These are phyloP conservation scores for Aureobasidium sp. DNA, from an alignment of 2,329 filamentous ascomycete species.

Conservation along the genomic window DNA sequence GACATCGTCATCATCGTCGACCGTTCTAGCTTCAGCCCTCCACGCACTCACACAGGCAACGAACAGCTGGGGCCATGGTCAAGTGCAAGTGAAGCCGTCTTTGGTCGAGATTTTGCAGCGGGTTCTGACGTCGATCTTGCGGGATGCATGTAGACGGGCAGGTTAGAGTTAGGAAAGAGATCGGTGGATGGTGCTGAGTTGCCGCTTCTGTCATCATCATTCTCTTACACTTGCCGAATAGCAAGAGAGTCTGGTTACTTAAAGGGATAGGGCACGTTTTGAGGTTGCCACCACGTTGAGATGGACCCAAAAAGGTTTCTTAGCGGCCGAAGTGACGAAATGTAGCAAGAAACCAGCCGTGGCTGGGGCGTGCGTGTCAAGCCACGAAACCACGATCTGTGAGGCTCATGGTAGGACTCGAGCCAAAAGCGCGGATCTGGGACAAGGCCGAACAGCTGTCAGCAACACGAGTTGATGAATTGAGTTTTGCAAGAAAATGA, in stretches of 20 bases:
- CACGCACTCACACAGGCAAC: neutral
- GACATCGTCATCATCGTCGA: conserved; percentile 4
- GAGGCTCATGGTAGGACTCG: neutral
- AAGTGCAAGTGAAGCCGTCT: neutral
- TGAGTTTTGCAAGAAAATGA: neutral
- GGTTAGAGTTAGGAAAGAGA: neutral
- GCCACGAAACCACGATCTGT: conserved; percentile 10
- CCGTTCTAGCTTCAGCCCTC: conserved; percentile 7
- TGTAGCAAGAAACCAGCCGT: neutral
- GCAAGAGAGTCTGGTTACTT: too few relatives aligned
- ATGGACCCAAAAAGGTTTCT: conserved; percentile 5
- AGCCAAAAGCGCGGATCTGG: neutral
- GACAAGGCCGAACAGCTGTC: neutral
- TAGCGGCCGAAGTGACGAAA: conserved; percentile 14
- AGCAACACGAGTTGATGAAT: neutral
- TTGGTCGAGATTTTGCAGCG: neutral
- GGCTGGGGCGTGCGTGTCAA: neutral
- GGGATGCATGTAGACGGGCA: neutral
- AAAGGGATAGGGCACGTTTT: neutral
- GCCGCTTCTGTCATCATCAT: conserved; percentile 5
- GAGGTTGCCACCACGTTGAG: conserved; percentile 2
- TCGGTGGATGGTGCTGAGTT: neutral
- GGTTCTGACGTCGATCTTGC: conserved; percentile 13
- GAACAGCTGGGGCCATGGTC: neutral
- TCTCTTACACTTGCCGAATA: conserved; percentile 5